Percentiles rank a stretch among this genome's conserved stretches.
These are phyloP conservation scores for Tricholoma saponaceum DNA, from an alignment of 768 basidiomycete species.

Conservation along the genomic window DNA sequence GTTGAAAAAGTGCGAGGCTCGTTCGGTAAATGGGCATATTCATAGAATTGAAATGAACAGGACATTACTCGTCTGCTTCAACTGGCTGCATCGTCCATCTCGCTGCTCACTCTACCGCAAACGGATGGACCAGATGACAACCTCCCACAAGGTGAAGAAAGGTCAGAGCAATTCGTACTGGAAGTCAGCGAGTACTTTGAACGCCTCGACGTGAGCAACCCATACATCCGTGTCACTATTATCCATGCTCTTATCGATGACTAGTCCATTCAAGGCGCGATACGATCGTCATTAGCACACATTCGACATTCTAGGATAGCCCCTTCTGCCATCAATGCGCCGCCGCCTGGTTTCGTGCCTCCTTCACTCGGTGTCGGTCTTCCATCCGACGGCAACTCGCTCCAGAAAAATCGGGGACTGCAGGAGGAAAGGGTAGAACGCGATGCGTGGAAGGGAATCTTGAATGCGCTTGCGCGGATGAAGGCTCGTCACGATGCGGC, in stretches of 20 bases:
- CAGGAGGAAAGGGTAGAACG: conserved; percentile 76
- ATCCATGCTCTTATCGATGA: conserved; percentile 4
- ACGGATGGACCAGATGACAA: conserved; percentile 65
- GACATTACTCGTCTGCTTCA: conserved; percentile 75
- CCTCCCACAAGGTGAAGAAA: conserved; percentile 76
- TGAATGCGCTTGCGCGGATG: conserved; percentile 61
- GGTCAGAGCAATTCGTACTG: conserved; percentile 80
- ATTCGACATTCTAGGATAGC: conserved; percentile 80
- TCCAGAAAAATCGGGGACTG: conserved; percentile 51
- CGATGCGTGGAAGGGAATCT: conserved; percentile 74
- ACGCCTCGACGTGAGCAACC: conserved; percentile 59
- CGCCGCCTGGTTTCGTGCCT: conserved; percentile 67
- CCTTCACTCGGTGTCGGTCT: conserved; percentile 77
- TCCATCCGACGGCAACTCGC: conserved; percentile 38
- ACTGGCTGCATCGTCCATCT: conserved; percentile 74
- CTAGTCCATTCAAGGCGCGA: conserved; percentile 70
- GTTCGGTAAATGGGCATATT: neutral
- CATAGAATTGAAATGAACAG: conserved; percentile 31
- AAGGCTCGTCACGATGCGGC: conserved; percentile 39
- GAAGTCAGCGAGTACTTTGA: conserved; percentile 87
- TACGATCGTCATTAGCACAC: conserved; percentile 78
- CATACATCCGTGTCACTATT: neutral
- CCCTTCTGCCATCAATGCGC: conserved; percentile 84
- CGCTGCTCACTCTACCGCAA: conserved; percentile 78
- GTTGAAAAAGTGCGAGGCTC: conserved; percentile 63